Evolutionary conservation across 176 grass and related monocot genomes (phyloP), one percentile per base, ranked within the genome.

Genomic region (Avena sativa): DNA sequence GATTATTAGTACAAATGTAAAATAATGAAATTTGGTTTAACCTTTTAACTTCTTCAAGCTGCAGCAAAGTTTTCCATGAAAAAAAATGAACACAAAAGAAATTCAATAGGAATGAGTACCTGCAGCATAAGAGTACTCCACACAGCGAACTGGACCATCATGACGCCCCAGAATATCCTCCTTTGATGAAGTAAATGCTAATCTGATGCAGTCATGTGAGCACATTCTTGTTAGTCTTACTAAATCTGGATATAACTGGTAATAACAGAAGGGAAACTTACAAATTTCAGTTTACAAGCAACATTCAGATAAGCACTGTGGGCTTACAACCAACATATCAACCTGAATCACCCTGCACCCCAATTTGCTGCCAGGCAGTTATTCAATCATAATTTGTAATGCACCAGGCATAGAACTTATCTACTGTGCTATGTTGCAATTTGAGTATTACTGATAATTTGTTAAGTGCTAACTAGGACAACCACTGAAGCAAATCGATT

Each of bases 121-220:
- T 90, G 97, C 85, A 87, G 94, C 89, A 83, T 96, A 99, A 75
- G 97, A 99, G 76, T 99, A 99, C 74, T 99, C 97, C 79, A 94
- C 89, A 4, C 97, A 99, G 21, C 97, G 94, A 78, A 99, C 97
- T 62, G 97, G 92, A 85, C 83, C 94, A 91, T 96, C 94, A 93
- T 99, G 97, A 9, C 83, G 77, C 52, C 97, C 97, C 63, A 99
- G 70, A 85, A 94, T 87, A 89, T 99, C 97, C 47, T 94, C 92
- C 82, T 96, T 99, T 30, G 83, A 81, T 28, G 94, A 96, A 91
- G 76, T 76, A 57, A 99, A 99, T 70, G 88, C 81, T 87, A 90
- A 83, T 84, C 97, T 99, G 92, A 53, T 81, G 91, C 71, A 86
- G 83, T 51, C 47, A 82, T 83, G 79, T 82, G 26, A 23, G 26